Evolutionary conservation across 768 basidiomycete species (phyloP), one percentile per base, ranked within the genome.

Genomic region (Leccinellum albellum): DNA sequence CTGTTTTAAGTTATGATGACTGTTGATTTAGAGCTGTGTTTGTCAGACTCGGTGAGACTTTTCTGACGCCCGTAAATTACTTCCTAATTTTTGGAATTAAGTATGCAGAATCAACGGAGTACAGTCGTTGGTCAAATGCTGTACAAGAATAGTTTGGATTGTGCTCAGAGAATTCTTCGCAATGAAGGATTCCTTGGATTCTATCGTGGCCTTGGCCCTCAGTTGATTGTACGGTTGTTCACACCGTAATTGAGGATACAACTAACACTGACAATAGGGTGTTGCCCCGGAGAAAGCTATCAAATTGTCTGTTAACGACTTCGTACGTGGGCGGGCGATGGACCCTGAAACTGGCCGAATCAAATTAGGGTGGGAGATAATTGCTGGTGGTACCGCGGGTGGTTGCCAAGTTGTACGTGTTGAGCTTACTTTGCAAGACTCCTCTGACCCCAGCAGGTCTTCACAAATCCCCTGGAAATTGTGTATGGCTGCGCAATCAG

Each of bases 251-350:
- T 17, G 42, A 12, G n/a, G 33, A 57, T 21, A 35, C 8, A 28
- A 24, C 57, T 66, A 17, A 70, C 28, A 40, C 57, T 20, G 51
- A 45, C 26, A 32, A 52, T 49, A 95, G 93, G 94, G 94, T 58
- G 92, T 97, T 50, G 94, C 94, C 32, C 94, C 94, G 12, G 94
- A 97, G 73, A 97, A 97, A 77, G 97, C 97, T 12, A 97, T 99
- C 74, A 99, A 99, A 72, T 75, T 99, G 59, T 97, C 97, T 2
- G 89, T 99, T 49, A 98, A 98, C 75, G 96, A 97, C 68, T 74
- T 96, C 54, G 79, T 99, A 23, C 86, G 97, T 32, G 79, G 83
- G 24, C 82, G 84, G 51, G 86, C 87, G 10, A 96, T 85, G 75
- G 94, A 99, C 73, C 92, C 94, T 23, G 94, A 96, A 72, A 99